phyloP scores from a whole-genome alignment of 2,329 filamentous ascomycete genomes.

The Verticillium dahliae region DNA sequence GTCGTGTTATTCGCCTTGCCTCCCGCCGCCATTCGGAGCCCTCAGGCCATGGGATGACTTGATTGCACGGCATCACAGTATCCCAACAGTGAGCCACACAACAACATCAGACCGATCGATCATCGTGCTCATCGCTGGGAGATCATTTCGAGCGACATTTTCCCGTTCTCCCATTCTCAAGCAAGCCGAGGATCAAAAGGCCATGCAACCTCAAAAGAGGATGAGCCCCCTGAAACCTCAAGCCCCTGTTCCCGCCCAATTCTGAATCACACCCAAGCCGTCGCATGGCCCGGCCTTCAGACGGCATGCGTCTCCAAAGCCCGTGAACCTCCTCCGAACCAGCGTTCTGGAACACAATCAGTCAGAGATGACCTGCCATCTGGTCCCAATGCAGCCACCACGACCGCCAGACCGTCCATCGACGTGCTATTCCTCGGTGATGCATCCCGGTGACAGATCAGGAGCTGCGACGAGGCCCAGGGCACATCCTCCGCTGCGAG shows the following conservation, averaged over 20 bases:
- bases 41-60: too few relatives aligned
- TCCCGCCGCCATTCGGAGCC: too few relatives aligned
- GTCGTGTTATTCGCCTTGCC: too few relatives aligned
- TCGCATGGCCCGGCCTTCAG: not conserved
- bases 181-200: not conserved
- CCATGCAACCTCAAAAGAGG: not conserved
- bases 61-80: too few relatives aligned
- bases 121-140: not conserved
- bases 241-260: not conserved
- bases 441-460: not conserved
- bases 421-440: not conserved
- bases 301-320: not conserved
- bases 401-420: not conserved
- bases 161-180: too few relatives aligned
- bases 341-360: not conserved
- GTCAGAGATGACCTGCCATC: constrained; percentile 3
- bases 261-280: not conserved
- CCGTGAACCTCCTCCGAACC: not conserved
- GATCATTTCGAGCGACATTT: not conserved
- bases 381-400: not conserved
- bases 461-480: not conserved
- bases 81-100: not conserved
- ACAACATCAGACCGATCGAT: not conserved
- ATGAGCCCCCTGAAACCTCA: not conserved
- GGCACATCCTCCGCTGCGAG: not conserved